Evolutionary conservation across 2,329 filamentous ascomycete genomes (phyloP).

Genomic region (Alternaria conjuncta): DNA sequence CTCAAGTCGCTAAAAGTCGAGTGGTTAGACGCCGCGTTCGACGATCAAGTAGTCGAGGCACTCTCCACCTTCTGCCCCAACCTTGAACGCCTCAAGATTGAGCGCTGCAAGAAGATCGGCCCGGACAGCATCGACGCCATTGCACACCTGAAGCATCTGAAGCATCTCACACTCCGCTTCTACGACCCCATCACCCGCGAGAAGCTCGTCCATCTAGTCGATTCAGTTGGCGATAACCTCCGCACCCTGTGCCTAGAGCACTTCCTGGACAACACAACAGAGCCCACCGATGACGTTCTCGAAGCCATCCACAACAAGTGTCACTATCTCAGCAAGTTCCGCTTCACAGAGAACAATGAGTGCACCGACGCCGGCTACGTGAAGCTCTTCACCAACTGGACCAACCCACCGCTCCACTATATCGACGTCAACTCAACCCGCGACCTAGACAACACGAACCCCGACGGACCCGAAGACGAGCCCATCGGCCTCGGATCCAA

Average conservation of each 20-base stretch:
- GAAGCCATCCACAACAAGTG: slow-evolving; percentile 74
- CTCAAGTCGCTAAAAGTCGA: slow-evolving; percentile 78
- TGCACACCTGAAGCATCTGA: slow-evolving; percentile 65
- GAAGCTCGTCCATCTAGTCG: slow-evolving; percentile 67
- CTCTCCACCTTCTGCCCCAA: slow-evolving; percentile 70
- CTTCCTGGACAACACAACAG: slow-evolving; percentile 71
- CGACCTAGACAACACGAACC: slow-evolving; percentile 73
- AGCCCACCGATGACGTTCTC: slow-evolving; percentile 60
- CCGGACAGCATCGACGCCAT: slow-evolving; percentile 71
- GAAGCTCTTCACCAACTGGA: slow-evolving; percentile 76
- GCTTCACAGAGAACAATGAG: slow-evolving; percentile 76
- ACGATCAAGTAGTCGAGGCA: slow-evolving; percentile 70
- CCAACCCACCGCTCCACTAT: slow-evolving; percentile 72
- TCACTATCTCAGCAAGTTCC: slow-evolving; percentile 72
- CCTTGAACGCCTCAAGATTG: slow-evolving; percentile 78
- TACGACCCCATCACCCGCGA: slow-evolving; percentile 63
- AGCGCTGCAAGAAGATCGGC: slow-evolving; percentile 77
- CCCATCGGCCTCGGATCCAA: slow-evolving; percentile 74
- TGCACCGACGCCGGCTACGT: slow-evolving; percentile 79
- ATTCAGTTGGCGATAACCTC: slow-evolving; percentile 68
- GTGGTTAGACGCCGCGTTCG: slow-evolving; percentile 82
- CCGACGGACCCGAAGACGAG: slow-evolving; percentile 65
- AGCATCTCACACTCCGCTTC: slow-evolving; percentile 78
- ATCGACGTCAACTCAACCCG: slow-evolving; percentile 81
- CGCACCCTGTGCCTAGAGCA: slow-evolving; percentile 77